phyloP scores from a whole-genome alignment of 306 rosid species.

The Castanea sativa region DNA sequence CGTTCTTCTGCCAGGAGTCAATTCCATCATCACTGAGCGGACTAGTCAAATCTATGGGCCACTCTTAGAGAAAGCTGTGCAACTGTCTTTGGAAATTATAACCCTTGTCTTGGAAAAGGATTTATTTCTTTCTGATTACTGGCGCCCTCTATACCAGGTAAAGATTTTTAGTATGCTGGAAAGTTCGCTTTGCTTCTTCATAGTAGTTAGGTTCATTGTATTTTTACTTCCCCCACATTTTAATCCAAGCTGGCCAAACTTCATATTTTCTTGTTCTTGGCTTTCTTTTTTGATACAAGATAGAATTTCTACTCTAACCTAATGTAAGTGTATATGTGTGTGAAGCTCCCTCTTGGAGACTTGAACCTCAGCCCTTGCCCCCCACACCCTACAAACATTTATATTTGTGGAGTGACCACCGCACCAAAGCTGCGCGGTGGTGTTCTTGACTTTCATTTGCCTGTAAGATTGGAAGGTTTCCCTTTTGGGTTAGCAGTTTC shows the following conservation, averaged over 20 bases:
- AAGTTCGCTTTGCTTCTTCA: background rate
- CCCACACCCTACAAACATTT: too few relatives aligned
- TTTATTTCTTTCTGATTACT: constrained; percentile 80
- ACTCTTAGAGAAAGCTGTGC: constrained; percentile 87
- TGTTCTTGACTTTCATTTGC: background rate
- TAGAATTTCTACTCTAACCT: too few relatives aligned
- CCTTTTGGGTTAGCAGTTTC: background rate
- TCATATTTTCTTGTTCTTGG: background rate
- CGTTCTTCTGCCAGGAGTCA: constrained; percentile 82
- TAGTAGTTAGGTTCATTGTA: background rate
- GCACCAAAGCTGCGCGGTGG: too few relatives aligned
- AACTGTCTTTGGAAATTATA: constrained; percentile 84
- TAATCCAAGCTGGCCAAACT: background rate
- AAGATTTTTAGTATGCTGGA: constrained; percentile 3
- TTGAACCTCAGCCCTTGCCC: too few relatives aligned
- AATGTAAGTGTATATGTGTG: too few relatives aligned
- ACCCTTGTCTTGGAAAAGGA: constrained; percentile 81
- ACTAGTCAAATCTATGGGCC: constrained; percentile 73
- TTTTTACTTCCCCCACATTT: background rate
- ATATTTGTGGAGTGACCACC: too few relatives aligned
- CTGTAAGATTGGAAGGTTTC: background rate
- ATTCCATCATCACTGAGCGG: constrained; percentile 68
- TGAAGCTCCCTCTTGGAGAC: too few relatives aligned
- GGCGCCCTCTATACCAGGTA: constrained; percentile 96
- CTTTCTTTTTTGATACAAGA: background rate